Evolutionary conservation across 2,329 filamentous ascomycete species (phyloP), one percentile per base, ranked within the genome.

Genomic region (Diaporthe sp.): DNA sequence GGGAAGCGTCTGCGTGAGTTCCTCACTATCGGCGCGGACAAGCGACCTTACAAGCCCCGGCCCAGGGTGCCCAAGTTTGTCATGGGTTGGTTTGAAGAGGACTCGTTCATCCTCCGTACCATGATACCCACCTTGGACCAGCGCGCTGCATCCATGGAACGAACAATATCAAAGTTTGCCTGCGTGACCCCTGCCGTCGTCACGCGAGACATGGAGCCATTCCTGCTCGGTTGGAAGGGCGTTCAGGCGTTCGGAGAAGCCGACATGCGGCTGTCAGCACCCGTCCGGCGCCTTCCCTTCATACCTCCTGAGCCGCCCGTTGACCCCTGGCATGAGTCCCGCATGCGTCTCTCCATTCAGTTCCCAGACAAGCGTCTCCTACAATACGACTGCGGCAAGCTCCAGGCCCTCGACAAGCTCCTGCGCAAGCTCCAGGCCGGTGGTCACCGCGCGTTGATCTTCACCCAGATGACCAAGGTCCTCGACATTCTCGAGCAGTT

Each of bases 391-490:
- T 98, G 97, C 81, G 97, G 97, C 79, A 99, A 99, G 84, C 90
- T 99, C 4, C 97, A 99, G 81, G 92, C 94, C 25, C 89, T 99
- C 22, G 97, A 97, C 81, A 93, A 93, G 76, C 89, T 99, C 2
- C 89, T 99, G 19, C 94, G 97, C 13, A 93, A 94, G 77, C 89
- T 99, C 10, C 96, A 98, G 84, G 91, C 94, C 3, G 95, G 95
- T 53, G 95, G 96, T 1, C 97, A 98, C 81, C 94, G 97, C 10
- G 97, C 95, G 13, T 88, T 99, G 69, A 99, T 99, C 82, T 99
- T 99, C 84, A 98, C 97, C 0, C 97, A 99, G 82, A 99, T 99
- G 97, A 98, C 97, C 62, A 98, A 98, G 83, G 97, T 98, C 61
- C 89, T 99, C 25, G 96, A 99, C 83, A 98, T 99, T 73, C 89